These are phyloP conservation scores for Phialocephala subalpina DNA, from an alignment of 2,329 filamentous ascomycete species.

Conservation along the genomic window DNA sequence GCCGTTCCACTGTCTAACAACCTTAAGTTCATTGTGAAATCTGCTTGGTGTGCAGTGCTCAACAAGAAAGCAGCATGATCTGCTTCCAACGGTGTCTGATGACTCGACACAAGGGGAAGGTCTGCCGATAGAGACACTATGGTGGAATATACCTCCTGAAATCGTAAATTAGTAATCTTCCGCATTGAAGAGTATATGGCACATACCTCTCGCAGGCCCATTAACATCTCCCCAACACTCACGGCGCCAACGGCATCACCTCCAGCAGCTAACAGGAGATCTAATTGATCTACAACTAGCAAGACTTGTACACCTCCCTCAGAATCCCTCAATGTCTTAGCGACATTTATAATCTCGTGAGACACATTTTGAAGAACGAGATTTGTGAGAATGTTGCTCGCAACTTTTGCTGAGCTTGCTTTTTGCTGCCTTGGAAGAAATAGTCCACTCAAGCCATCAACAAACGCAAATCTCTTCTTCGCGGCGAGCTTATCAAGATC, in stretches of 20 bases:
- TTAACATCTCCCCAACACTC: slow-evolving; percentile 62
- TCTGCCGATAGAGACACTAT: slow-evolving; percentile 78
- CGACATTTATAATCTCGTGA: slow-evolving; percentile 31
- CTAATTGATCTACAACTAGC: slow-evolving; percentile 72
- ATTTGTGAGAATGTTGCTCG: slow-evolving; percentile 28
- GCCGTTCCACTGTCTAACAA: slow-evolving; percentile 88
- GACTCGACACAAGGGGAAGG: slow-evolving; percentile 69
- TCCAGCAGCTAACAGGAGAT: slow-evolving; percentile 68
- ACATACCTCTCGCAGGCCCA: slow-evolving; percentile 69
- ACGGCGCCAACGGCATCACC: slow-evolving; percentile 53
- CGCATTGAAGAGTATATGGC: not conserved
- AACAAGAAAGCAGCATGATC: slow-evolving; percentile 76
- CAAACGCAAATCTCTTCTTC: slow-evolving; percentile 71
- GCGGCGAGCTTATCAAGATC: slow-evolving; percentile 70
- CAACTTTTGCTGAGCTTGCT: slow-evolving; percentile 8
- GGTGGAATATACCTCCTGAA: slow-evolving; percentile 68
- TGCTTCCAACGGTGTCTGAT: slow-evolving; percentile 71
- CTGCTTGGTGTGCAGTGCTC: slow-evolving; percentile 76
- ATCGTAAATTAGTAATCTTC: slow-evolving; percentile 17
- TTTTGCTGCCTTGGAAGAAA: slow-evolving; percentile 31
- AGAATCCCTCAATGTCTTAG: slow-evolving; percentile 28
- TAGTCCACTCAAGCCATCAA: slow-evolving; percentile 66
- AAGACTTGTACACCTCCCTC: slow-evolving; percentile 51
- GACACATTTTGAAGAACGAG: slow-evolving; percentile 30
- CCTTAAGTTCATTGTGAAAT: slow-evolving; percentile 75